Evolutionary conservation across 352 stramenopile genomes (phyloP).

Genomic region (Globisporangium megalacanthum): DNA sequence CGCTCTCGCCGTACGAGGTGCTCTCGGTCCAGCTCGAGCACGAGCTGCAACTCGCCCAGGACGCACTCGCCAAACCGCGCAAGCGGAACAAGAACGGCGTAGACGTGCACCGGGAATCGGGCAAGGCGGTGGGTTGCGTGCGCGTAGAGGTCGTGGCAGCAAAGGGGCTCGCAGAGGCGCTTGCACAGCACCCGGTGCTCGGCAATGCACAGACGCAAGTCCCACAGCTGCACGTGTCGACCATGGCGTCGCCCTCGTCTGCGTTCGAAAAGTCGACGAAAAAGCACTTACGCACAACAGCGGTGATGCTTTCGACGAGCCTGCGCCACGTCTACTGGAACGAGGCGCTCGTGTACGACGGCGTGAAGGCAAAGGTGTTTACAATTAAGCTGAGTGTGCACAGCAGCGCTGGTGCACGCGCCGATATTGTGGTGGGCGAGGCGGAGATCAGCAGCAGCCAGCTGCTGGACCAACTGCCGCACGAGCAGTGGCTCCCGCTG

Average conservation of each 20-base stretch:
- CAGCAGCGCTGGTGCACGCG: slow-evolving; percentile 48
- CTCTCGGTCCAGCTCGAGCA: slow-evolving; percentile 67
- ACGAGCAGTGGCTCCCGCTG: slow-evolving; percentile 54
- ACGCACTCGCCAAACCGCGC: slow-evolving; percentile 16
- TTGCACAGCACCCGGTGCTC: slow-evolving; percentile 30
- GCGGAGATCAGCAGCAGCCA: slow-evolving; percentile 41
- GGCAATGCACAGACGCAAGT: slow-evolving; percentile 9
- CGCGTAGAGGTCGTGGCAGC: slow-evolving; percentile 46
- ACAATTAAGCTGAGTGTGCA: slow-evolving; percentile 60
- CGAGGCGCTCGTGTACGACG: slow-evolving; percentile 49
- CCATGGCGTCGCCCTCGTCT: slow-evolving; percentile 46
- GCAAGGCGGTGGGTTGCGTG: slow-evolving; percentile 51
- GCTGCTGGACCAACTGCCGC: slow-evolving; percentile 52
- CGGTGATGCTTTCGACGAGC: slow-evolving; percentile 14
- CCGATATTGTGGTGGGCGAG: slow-evolving; percentile 67
- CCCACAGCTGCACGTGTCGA: slow-evolving; percentile 51
- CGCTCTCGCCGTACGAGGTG: slow-evolving; percentile 65
- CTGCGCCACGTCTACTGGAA: slow-evolving; percentile 36
- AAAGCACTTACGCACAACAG: slow-evolving; percentile 52
- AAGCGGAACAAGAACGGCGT: slow-evolving; percentile 81
- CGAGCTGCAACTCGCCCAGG: slow-evolving; percentile 53
- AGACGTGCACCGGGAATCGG: slow-evolving; percentile 44
- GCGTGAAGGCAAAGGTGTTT: slow-evolving; percentile 63
- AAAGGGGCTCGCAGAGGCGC: slow-evolving; percentile 25
- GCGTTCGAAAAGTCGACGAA: slow-evolving; percentile 66